These are phyloP conservation scores for Balansia obtecta DNA, from an alignment of 2,329 filamentous ascomycete species.

Conservation along the genomic window DNA sequence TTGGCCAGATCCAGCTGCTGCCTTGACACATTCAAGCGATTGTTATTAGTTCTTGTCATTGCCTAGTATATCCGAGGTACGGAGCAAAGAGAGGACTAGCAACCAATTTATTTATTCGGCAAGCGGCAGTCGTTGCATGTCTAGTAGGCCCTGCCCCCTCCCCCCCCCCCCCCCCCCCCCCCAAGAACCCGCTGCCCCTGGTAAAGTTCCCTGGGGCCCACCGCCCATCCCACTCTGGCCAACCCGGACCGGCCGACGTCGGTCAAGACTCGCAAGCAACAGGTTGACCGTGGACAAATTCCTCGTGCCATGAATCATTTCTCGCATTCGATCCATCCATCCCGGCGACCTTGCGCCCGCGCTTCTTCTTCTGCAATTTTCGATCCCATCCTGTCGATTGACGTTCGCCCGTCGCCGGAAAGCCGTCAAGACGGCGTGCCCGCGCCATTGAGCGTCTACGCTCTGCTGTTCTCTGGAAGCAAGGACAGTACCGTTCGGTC, in stretches of 20 bases:
- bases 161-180: no score
- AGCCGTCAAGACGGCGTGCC: constrained; percentile 1
- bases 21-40: no score
- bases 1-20: no score
- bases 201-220: not conserved
- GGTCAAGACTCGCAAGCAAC: not conserved
- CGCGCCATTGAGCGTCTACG: constrained; percentile 1
- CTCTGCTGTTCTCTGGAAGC: not conserved
- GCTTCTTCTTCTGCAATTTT: not conserved
- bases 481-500: not conserved
- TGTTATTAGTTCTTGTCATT: no score
- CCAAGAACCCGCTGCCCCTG: not conserved
- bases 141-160: no score
- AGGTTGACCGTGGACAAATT: not conserved
- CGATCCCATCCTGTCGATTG: not conserved
- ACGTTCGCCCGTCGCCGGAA: not conserved
- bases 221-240: not conserved
- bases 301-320: not conserved
- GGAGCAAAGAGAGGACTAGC: no score
- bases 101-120: no score
- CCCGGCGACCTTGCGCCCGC: not conserved
- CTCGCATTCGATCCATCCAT: not conserved
- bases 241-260: constrained; percentile 6
- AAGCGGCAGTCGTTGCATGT: no score
- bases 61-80: no score